Base-by-base conservation (phyloP, 352 stramenopile genomes). In the Pythium sp. region DNA sequence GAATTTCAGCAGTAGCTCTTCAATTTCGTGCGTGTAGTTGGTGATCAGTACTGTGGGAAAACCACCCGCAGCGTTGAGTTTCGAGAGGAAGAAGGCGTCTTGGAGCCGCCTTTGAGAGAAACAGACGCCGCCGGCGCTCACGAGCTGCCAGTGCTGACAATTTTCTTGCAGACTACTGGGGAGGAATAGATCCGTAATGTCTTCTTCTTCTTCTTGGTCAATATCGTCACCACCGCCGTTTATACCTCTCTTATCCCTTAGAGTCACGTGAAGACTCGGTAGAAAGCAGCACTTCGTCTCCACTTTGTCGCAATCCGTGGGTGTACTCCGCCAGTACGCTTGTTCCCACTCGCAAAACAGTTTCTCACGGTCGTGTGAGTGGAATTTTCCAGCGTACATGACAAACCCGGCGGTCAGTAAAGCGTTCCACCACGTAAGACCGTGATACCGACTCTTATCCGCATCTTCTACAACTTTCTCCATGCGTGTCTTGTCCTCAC, bases 91-190 rank as follows among this genome's bases (percentile, higher is more conserved):
- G 32, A 54, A 80, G 2, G 64, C 67, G 49, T 90, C 81, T 55
- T 86, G 82, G 15, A 91, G 62, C 12, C 68, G 68, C 1, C 75
- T 68, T 0, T n/a, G 30, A 3, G 81, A 92, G 67, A 92, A 90
- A 2, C 74, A 68, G 4, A 74, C 49, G 0, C 65, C 72, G 5
- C 67, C 69, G 4, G 60, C 66, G 41, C 69, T 78, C 26, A 76
- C 69, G 53, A 80, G 63, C 62, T 78, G 36, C 74, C 74, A 81
- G 34, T 64, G 22, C 2, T 9, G 4, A 0, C 15, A 32, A 4
- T 62, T 55, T 0, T 5, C 9, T 11, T 34, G 30, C 5, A 26
- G 32, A 11, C 1, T 41, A 15, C 28, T 7, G 38, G 12, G 28
- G 1, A 2, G 5, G 58, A 74, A 71, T 20, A 67, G n/a, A 11